These are phyloP conservation scores for Croton laevigatus DNA, from an alignment of 441 rosid species.

Conservation along the genomic window DNA sequence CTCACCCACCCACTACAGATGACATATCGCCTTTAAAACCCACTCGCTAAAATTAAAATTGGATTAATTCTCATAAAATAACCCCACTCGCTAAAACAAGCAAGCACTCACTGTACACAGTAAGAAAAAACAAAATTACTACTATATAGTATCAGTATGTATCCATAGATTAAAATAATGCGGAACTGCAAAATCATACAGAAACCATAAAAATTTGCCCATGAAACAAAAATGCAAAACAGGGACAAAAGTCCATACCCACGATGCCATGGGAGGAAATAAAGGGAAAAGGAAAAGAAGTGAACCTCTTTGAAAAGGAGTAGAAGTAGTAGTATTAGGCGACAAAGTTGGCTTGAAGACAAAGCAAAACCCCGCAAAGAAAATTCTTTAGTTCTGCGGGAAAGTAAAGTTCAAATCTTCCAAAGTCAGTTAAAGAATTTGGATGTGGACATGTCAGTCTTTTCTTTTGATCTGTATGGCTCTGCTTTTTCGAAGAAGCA, in stretches of 20 bases:
- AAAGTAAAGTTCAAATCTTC: background rate
- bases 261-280: background rate
- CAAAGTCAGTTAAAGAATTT: background rate
- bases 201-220: constrained; percentile 20
- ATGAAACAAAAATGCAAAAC: background rate
- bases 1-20: constrained; percentile 6
- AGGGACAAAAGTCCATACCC: background rate
- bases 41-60: background rate
- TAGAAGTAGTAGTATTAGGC: background rate
- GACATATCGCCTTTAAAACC: background rate
- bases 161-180: background rate
- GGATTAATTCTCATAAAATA: background rate
- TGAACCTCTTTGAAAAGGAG: constrained; percentile 15
- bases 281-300: background rate
- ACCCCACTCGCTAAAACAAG: background rate
- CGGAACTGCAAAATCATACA: background rate
- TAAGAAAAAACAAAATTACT: background rate
- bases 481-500: constrained; percentile 8
- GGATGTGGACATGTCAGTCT: constrained; percentile 6
- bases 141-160: background rate
- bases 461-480: constrained; percentile 1
- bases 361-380: constrained; percentile 45
- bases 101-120: background rate
- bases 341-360: constrained; percentile 51
- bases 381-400: constrained; percentile 18